Percentiles rank a stretch among this genome's conserved stretches.
These are phyloP conservation scores for Trichaptum fuscoviolaceum DNA, from an alignment of 768 basidiomycete species.

Conservation along the genomic window DNA sequence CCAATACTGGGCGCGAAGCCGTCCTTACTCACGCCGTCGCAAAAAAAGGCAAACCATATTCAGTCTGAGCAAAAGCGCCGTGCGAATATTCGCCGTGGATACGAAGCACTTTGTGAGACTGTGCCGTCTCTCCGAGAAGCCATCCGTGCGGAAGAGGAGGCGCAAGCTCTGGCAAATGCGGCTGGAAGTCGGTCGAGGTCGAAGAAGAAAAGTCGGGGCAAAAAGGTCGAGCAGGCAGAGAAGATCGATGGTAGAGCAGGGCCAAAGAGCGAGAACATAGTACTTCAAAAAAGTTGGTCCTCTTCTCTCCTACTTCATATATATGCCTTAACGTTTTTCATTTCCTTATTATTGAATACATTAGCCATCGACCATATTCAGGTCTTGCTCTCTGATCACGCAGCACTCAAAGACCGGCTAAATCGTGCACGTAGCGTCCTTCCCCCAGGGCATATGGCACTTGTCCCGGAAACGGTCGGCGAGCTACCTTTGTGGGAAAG, in stretches of 20 bases:
- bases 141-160: constrained; percentile 70
- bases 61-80: constrained; percentile 92
- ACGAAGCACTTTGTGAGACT: constrained; percentile 80
- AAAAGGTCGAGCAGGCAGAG: constrained; percentile 43
- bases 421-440: constrained; percentile 53
- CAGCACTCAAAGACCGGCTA: constrained; percentile 51
- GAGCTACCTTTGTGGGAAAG: constrained; percentile 66
- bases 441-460: constrained; percentile 56
- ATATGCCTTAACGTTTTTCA: neutral
- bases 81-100: constrained; percentile 84
- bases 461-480: constrained; percentile 28
- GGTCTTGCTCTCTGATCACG: constrained; percentile 55
- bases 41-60: constrained; percentile 93
- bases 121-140: constrained; percentile 81
- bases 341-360: constrained; percentile 4
- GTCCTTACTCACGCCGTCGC: constrained; percentile 65
- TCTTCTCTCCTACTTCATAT: neutral
- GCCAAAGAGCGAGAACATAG: constrained; percentile 86
- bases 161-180: constrained; percentile 19
- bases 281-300: constrained; percentile 77
- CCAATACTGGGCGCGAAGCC: constrained; percentile 23
- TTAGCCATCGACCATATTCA: constrained; percentile 85
- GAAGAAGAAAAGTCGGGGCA: constrained; percentile 26
- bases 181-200: constrained; percentile 20
- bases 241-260: constrained; percentile 81